Percentiles rank a stretch among this genome's conserved stretches.
phyloP scores from a whole-genome alignment of 495 filamentous ascomycete species.

The Tuber borchii region DNA sequence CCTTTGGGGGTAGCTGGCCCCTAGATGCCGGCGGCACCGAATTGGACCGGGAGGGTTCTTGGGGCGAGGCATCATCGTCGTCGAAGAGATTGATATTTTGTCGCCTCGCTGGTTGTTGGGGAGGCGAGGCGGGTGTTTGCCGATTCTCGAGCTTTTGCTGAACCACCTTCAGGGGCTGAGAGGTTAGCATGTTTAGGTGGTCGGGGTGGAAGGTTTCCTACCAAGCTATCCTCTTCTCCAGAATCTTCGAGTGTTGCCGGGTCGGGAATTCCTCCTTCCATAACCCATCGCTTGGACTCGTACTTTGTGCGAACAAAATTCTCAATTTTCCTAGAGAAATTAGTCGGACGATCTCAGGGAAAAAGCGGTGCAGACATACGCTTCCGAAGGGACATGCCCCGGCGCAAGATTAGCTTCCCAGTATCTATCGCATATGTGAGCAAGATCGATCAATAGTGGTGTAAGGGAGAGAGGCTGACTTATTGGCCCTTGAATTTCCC shows the following conservation, averaged over 20 bases:
- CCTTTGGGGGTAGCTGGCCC: conserved; percentile 60
- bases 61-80: conserved; percentile 45
- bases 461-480: conserved; percentile 48
- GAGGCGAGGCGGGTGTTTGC: conserved; percentile 41
- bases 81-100: conserved; percentile 57
- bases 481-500: conserved; percentile 93
- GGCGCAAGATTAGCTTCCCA: conserved; percentile 93
- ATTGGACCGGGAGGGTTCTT: conserved; percentile 49
- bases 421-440: conserved; percentile 51
- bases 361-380: conserved; percentile 48
- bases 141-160: conserved; percentile 62
- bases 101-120: conserved; percentile 42
- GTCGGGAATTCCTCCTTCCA: conserved; percentile 92
- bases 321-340: conserved; percentile 70
- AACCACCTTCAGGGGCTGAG: conserved; percentile 60
- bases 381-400: conserved; percentile 91
- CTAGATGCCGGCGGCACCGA: conserved; percentile 63
- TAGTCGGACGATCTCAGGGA: conserved; percentile 2
- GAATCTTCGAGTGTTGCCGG: conserved; percentile 76
- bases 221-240: conserved; percentile 79
- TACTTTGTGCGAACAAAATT: conserved; percentile 99
- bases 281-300: conserved; percentile 94
- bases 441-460: conserved; percentile 10
- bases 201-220: conserved; percentile 24
- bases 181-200: conserved; percentile 21